Base-by-base conservation (phyloP, 805 yeast genomes). In the Tetrapisispora nanseiensis region DNA sequence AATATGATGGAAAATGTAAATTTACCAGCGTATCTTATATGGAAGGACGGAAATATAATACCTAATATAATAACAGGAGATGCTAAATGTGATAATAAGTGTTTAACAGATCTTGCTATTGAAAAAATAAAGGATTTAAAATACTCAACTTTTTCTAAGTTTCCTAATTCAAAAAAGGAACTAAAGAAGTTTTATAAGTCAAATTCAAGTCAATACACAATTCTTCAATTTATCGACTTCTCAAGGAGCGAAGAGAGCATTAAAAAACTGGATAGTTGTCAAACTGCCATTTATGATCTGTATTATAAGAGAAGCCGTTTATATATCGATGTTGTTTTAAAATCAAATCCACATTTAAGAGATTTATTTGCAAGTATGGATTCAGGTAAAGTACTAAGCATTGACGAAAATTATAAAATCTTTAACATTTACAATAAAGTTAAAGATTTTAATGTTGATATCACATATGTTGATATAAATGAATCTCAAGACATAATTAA, bases 21-120 rank as follows among this genome's bases (percentile, higher is more conserved):
- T 6, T 66, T 66, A 32, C 92, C 94, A 2, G 76, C 84, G 10
- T 51, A 82, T 18, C 59, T 79, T 22, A 64, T 80, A 19, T 72
- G 80, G 56, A 80, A 75, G 49, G 82, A 81, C 42, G 72, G 74
- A 41, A 65, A 77, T 10, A 54, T 75, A 42, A 28, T 32, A 15
- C 34, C 39, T 2, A 5, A 26, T 12, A 6, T 28, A 8, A 11
- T 22, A 11, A 18, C 11, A 10, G 12, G 23, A 10, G 27, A 33
- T 22, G 15, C 2, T n/a, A 11, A n/a, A 3, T 33, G 37, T 15
- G 16, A 9, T 21, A 20, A 33, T 2, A 9, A 5, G n/a, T 33
- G 37, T 33, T 33, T 33, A 33, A 21, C 16, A 22, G 19, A 20
- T 8, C 20, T 29, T 22, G 27, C 20, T n/a, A 21, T 33, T 7